Evolutionary conservation across 495 filamentous ascomycete genomes (phyloP), one percentile per base, ranked within the genome.

Genomic region (Penicillium coprophilum): DNA sequence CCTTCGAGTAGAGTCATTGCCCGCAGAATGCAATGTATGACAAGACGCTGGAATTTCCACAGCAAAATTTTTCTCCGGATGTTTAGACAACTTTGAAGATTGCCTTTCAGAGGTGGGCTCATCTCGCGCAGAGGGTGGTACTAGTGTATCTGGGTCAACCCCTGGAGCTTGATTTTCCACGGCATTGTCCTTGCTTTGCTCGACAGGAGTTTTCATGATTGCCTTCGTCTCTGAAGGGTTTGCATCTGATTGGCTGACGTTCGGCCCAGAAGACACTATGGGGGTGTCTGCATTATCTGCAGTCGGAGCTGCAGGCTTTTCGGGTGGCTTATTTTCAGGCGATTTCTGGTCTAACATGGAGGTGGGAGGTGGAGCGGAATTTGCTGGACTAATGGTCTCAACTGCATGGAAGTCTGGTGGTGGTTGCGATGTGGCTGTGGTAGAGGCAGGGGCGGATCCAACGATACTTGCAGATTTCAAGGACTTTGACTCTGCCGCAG

Each of bases 401-500:
- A 28, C 41, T 19, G 43, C 13, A 46, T 34, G 10, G 9, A 43
- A 3, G 20, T 17, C n/a, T 9, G 30, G 31, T 13, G 23, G 13
- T 13, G 12, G 39, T n/a, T 44, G 50, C 28, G 53, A 17, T 50
- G 34, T 10, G 20, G 4, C 19, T 36, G 31, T 36, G 31, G 21
- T 15, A 38, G 46, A n/a, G 32, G 13, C 15, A 48, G 50, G 60
- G 45, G 45, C 53, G 43, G 61, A 40, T 17, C 52, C 58, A 34
- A 47, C 57, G 51, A 59, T 36, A 39, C 51, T 49, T 50, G 58
- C 57, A 34, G 57, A 50, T 20, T 60, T 63, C 40, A 56, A 21
- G 12, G 50, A 45, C 44, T 68, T 68, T 51, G 58, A 55, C 59
- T 74, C 61, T 50, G 59, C 63, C 0, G 48, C 50, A 32, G 49